phyloP scores from a whole-genome alignment of 2,329 filamentous ascomycete genomes.

The Harringtonia lauricola region DNA sequence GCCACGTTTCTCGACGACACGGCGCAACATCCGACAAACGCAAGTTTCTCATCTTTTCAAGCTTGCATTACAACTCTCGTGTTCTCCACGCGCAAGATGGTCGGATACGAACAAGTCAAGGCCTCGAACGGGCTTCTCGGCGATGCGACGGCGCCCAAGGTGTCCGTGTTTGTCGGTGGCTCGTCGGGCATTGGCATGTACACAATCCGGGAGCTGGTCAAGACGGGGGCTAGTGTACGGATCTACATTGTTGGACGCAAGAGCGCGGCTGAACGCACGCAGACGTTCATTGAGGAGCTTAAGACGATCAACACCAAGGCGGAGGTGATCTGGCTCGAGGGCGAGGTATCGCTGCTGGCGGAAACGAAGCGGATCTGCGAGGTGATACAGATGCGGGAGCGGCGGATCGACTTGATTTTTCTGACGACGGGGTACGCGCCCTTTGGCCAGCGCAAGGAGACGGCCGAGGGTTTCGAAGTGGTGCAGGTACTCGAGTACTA shows the following conservation, averaged over 20 bases:
- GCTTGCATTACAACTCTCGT: too few species aligned
- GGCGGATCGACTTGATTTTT: constrained; percentile 30
- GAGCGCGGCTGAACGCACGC: constrained; percentile 18
- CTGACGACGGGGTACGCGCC: constrained; percentile 32
- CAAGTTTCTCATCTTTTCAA: too few species aligned
- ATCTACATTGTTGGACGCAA: constrained; percentile 33
- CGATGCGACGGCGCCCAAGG: constrained; percentile 21
- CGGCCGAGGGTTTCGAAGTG: constrained; percentile 1
- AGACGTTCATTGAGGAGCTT: constrained; percentile 24
- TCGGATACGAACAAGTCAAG: too few species aligned
- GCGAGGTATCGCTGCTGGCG: constrained; percentile 31
- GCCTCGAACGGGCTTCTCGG: constrained; percentile 28
- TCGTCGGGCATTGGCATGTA: constrained; percentile 34
- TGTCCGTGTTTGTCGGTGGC: constrained; percentile 32
- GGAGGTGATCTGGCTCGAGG: constrained; percentile 29
- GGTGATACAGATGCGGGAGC: constrained; percentile 26
- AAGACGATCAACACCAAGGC: constrained; percentile 24
- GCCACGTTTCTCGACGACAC: too few species aligned
- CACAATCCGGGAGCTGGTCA: constrained; percentile 25
- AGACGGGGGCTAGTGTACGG: constrained; percentile 20
- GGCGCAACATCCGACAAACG: too few species aligned
- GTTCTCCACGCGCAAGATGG: too few species aligned
- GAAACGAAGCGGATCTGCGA: constrained; percentile 28
- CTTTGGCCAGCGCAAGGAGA: constrained; percentile 19
- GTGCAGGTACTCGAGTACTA: constrained; percentile 25